These are phyloP conservation scores for Sporisorium iseilematis-ciliati DNA, from an alignment of 1,284 basidiomycete genomes.

Conservation along the genomic window DNA sequence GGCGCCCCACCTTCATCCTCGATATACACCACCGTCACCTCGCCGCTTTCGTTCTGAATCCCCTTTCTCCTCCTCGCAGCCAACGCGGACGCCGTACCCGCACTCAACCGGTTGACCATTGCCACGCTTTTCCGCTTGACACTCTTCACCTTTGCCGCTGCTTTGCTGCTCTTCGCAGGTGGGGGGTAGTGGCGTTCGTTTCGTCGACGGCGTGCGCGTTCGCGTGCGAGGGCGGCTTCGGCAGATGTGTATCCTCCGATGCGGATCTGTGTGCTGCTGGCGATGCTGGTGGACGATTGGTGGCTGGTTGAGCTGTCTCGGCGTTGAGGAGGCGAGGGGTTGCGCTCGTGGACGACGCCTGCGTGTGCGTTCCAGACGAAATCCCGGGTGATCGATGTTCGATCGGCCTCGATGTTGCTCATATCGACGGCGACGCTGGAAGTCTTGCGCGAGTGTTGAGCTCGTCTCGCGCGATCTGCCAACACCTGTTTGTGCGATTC, in stretches of 20 bases:
- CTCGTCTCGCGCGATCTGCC: constrained; percentile 28
- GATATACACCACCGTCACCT: constrained; percentile 28
- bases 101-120: constrained; percentile 36
- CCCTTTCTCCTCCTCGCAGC: constrained; percentile 27
- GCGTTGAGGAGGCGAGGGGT: constrained; percentile 11
- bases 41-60: constrained; percentile 17
- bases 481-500: constrained; percentile 47
- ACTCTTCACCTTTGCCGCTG: constrained; percentile 16
- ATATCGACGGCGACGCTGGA: constrained; percentile 43
- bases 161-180: constrained; percentile 33
- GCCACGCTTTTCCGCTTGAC: constrained; percentile 35
- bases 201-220: constrained; percentile 18
- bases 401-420: constrained; percentile 10
- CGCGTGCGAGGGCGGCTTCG: constrained; percentile 39
- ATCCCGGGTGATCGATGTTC: constrained; percentile 21
- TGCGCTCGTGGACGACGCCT: constrained; percentile 31
- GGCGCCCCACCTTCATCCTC: constrained; percentile 24
- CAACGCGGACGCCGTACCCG: constrained; percentile 30
- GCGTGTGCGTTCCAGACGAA: constrained; percentile 33
- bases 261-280: constrained; percentile 38
- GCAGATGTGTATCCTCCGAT: constrained; percentile 40
- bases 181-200: constrained; percentile 20
- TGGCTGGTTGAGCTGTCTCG: constrained; percentile 27
- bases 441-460: constrained; percentile 20
- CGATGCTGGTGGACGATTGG: constrained; percentile 29